Conservation (phyloP, 2,329 filamentous ascomycete species). For the Cladophialophora immunda region DNA sequence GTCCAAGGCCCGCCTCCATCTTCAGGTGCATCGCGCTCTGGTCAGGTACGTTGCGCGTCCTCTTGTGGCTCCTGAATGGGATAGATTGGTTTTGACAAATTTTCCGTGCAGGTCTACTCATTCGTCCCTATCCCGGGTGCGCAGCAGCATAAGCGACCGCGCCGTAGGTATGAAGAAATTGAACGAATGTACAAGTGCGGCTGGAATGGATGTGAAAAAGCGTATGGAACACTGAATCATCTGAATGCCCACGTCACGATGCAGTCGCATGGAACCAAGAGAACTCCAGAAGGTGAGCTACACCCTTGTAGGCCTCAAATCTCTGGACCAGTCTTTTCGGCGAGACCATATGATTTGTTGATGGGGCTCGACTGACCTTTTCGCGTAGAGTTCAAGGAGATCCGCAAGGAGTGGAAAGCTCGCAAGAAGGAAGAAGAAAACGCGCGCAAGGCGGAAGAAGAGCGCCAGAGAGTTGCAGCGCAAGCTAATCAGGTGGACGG, state of each 20-base stretch:
- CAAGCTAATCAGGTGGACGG: slow-evolving; percentile 62
- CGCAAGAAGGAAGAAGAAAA: slow-evolving; percentile 99
- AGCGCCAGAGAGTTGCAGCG: slow-evolving; percentile 71
- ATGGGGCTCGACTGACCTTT: slow-evolving; percentile 24
- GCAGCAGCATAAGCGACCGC: slow-evolving; percentile 94
- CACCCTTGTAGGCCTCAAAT: slow-evolving; percentile 22
- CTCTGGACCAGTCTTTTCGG: slow-evolving; percentile 12
- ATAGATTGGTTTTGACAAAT: neutral
- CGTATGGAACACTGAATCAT: slow-evolving; percentile 96
- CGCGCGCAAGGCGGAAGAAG: slow-evolving; percentile 87
- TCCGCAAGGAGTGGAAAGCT: slow-evolving; percentile 98
- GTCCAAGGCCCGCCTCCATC: slow-evolving; percentile 68
- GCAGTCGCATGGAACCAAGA: slow-evolving; percentile 94
- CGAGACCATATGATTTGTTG: neutral
- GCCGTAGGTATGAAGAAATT: slow-evolving; percentile 95
- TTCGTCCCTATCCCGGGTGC: slow-evolving; percentile 95
- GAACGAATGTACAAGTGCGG: slow-evolving; percentile 99
- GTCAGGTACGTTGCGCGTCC: slow-evolving; percentile 58
- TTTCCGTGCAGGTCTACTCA: slow-evolving; percentile 78
- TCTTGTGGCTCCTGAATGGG: neutral
- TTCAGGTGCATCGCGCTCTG: slow-evolving; percentile 68
- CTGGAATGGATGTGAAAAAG: slow-evolving; percentile 98
- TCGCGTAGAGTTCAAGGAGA: slow-evolving; percentile 91
- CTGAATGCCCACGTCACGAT: slow-evolving; percentile 98
- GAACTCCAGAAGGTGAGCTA: slow-evolving; percentile 91